Base-by-base conservation (phyloP, 768 basidiomycete species). In the Mycena vitilis region DNA sequence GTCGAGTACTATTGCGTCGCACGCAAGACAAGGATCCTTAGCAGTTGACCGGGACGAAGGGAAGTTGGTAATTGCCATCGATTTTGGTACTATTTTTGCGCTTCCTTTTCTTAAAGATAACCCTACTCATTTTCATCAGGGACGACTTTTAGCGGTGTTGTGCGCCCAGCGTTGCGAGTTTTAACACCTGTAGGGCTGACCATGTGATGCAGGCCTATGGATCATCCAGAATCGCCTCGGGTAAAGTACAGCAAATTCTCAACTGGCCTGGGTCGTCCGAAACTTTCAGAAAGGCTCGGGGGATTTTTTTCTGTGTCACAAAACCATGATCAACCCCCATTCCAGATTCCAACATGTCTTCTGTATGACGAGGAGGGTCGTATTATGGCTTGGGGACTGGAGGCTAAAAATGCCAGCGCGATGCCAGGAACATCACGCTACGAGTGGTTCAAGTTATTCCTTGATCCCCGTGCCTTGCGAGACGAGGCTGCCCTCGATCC, bases 81-180 rank as follows among this genome's bases (percentile, higher is more conserved):
- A 95, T 79, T 94, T 38, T 36, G 64, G 64, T 65, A 37, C 49
- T 38, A 59, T 30, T 5, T 49, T 53, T 23, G 11, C 47, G 37
- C 47, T 62, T 60, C 23, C 18, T 56, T 37, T 44, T 37, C 25
- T 30, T 16, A 3, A 54, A 56, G 56, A 48, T 38, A 42, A 1
- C 20, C 16, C 3, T 8, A 5, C n/a, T 52, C 30, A 42, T 12
- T 54, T n/a, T n/a, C n/a, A n/a, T n/a, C n/a, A 94, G 93, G 93
- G 78, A 95, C 94, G 3, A 95, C 93, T 5, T 95, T 94, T 80
- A 94, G 93, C 30, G 94, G 94, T 67, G 91, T 95, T 66, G 93
- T 94, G 77, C 80, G 92, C 86, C 12, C 23, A 47, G 20, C 34
- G 9, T 42, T 16, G 16, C 34, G n/a, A 60, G 34, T n/a, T 52